Evolutionary conservation across 2,329 filamentous ascomycete genomes (phyloP), one percentile per base, ranked within the genome.

Genomic region (Xylariales sp.): DNA sequence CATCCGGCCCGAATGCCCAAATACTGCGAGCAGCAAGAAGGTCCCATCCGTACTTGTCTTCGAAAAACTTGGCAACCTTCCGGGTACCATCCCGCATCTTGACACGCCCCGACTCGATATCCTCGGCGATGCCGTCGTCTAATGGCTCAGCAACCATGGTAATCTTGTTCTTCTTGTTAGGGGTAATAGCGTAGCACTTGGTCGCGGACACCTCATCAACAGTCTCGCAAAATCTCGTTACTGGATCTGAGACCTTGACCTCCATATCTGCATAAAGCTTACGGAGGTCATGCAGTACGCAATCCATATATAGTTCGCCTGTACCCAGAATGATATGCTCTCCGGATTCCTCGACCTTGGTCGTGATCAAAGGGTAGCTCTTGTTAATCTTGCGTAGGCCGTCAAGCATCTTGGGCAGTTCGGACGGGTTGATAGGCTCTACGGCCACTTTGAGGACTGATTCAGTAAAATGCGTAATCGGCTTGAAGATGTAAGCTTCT

Each of bases 291-390:
- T 98, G 93, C 31, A 98, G 74, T 4, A 98, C 91, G 54, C 93
- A 98, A 61, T 98, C 93, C 90, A 98, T 97, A 68, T 98, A 98
- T n/a, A 98, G 72, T 61, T 98, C 93, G 43, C 93, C 93, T 1
- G 93, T 98, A 17, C 93, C 93, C 5, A 98, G 77, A 32, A 98
- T 76, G 48, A 98, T 84, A 57, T 98, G 93, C 63, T 98, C 93
- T 35, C 93, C 93, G 2, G 89, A 96, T 64, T 98, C 93, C 60
- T 98, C 93, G 4, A 98, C 93, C 61, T 97, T 97, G 5, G 93
- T 98, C 11, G 86, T 88, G 51, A 97, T 87, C 18, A 98, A 75
- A 20, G 93, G 93, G 53, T 97, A 98, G 53, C 88, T 95, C 64
- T 98, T 98, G 72, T 96, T 95, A 64, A 98, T 85, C 58, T 95